Percentiles rank a stretch among this genome's conserved stretches.
Evolutionary conservation across 2,329 filamentous ascomycete species (phyloP).

Genomic region (Beauveria sp.): DNA sequence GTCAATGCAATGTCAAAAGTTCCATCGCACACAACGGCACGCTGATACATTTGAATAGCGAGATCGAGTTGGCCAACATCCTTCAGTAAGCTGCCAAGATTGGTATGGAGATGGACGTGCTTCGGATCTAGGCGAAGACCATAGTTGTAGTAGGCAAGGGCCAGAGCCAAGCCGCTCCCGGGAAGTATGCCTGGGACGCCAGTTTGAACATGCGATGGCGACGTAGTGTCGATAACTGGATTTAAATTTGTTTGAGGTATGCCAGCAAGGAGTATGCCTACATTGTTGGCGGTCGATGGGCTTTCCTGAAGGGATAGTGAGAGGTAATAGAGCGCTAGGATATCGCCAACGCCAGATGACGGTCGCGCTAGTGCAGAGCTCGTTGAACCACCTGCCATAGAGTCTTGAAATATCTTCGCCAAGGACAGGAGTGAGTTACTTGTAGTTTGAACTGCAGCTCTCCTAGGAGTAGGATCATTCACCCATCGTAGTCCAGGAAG

Average conservation of each 20-base stretch:
- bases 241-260: conserved; percentile 61
- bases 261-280: conserved; percentile 91
- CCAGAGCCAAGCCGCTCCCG: conserved; percentile 80
- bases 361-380: conserved; percentile 49
- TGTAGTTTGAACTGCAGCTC: conserved; percentile 81
- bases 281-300: conserved; percentile 95
- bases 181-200: conserved; percentile 71
- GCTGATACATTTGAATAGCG: conserved; percentile 95
- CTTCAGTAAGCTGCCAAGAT: conserved; percentile 88
- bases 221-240: conserved; percentile 3
- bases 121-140: conserved; percentile 77
- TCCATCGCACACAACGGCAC: conserved; percentile 85
- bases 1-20: conserved; percentile 95
- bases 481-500: conserved; percentile 74
- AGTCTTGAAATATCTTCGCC: conserved; percentile 96
- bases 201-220: conserved; percentile 17
- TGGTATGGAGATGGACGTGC: conserved; percentile 95
- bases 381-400: conserved; percentile 68
- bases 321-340: conserved; percentile 88
- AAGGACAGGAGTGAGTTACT: conserved; percentile 92
- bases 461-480: conserved; percentile 61
- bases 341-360: conserved; percentile 77
- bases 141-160: conserved; percentile 92
- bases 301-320: conserved; percentile 92
- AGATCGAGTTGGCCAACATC: conserved; percentile 89